Evolutionary conservation across 331 rosid genomes (phyloP), one percentile per base, ranked within the genome.

Genomic region (Acacia concinna): DNA sequence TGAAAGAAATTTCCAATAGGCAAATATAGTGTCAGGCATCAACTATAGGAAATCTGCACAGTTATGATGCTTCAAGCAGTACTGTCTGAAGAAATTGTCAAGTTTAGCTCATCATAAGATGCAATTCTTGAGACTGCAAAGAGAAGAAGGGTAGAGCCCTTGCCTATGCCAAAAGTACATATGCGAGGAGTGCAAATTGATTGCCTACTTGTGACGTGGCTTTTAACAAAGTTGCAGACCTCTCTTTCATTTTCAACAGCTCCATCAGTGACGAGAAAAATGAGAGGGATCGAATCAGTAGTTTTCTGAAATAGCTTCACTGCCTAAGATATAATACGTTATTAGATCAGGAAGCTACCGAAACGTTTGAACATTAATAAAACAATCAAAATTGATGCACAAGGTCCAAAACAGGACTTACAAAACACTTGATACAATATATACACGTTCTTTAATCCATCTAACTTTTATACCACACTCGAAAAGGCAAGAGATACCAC

Each of bases 81-180:
- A 43, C 56, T 14, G 15, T 79, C 80, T 65, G 57, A 82, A 4
- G 15, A 59, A 59, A 70, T 66, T 71, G 69, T 52, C 30, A 64
- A 75, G 64, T 49, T 21, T 67, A 56, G 41, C 59, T 59, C 41
- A 52, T 76, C 71, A 49, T 0, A 28, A 13, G 78, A 44, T 71
- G 41, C 46, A 72, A 60, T 75, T 40, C 78, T 57, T 23, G 63
- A 44, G 68, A 70, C 27, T 56, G 43, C 40, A 60, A 63, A 78
- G 79, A 73, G 80, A 84, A 82, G 59, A 57, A 82, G 76, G 69
- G 75, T 38, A 78, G 79, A 76, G 62, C 41, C 46, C 92, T 81
- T 86, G 88, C 99, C 99, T 84, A 95, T 93, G 87, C 98, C 99
- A 84, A 93, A 88, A 69, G 99, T 91, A 73, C 86, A 89, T 59